Base-by-base conservation (phyloP, 768 basidiomycete species). In the Glaciozyma antarctica region DNA sequence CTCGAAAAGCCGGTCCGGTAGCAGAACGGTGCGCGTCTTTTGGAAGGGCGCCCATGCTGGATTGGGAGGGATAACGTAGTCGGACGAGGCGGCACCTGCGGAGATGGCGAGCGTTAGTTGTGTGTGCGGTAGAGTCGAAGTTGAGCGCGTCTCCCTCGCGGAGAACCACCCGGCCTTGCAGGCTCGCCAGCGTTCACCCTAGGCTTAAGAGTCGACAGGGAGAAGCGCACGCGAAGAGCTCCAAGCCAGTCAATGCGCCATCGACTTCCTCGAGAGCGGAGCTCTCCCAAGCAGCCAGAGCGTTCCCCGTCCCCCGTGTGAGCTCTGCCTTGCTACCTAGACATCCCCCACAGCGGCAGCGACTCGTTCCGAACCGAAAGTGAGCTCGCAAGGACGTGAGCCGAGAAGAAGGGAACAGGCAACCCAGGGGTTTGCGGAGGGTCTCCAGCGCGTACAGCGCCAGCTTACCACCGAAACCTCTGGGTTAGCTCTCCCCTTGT, bases 1-100 rank as follows among this genome's bases (percentile, higher is more conserved):
- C 28, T 74, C 73, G 30, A 71, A 73, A 1, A 71, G 64, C 19
- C 63, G 45, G 60, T 74, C 73, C 16, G 73, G 73, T 0, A 72
- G 51, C 9, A 66, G 65, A 10, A 70, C 70, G 5, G 71, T 71
- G n/a, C 73, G 62, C 21, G 63, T 71, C 60, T 66, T 67, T 30
- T 63, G 62, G 62, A 71, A 71, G n/a, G 73, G 73, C 48, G 68
- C 66, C 73, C 73, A 73, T 6, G 71, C 69, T 8, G 71, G 60
- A 32, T 61, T 71, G 5, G 65, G 71, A 2, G 71, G 67, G 0
- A 68, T 51, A n/a, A 68, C 66, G 44, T 73, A 73, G 58, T 73
- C 71, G 53, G 58, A 49, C 0, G 73, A 73, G 17, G 67, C 60
- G n/a, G 64, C 66, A n/a, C 61, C 72, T 70, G 61, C 16, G n/a